These are phyloP conservation scores for Kodamaea nitidulidarum DNA, from an alignment of 805 yeast species.

Conservation along the genomic window DNA sequence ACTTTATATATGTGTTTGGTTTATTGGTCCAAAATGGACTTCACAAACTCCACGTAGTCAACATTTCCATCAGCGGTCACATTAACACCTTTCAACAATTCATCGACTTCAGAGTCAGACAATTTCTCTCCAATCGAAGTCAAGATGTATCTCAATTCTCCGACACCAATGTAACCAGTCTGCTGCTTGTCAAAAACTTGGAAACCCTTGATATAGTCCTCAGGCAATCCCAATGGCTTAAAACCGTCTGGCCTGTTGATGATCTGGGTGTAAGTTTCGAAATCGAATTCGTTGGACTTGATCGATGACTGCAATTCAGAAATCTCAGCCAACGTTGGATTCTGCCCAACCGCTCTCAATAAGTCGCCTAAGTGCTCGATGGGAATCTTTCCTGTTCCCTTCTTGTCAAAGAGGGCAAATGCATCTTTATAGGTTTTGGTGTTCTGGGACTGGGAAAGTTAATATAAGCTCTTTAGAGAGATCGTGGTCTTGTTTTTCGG, in stretches of 20 bases:
- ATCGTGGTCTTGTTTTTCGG: too few species aligned
- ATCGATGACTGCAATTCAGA: conserved; percentile 40
- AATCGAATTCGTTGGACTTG: conserved; percentile 55
- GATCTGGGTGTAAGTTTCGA: conserved; percentile 69
- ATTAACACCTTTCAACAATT: conserved; percentile 89
- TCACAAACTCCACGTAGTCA: conserved; percentile 91
- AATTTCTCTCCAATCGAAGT: conserved; percentile 96
- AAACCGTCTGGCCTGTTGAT: conserved; percentile 86
- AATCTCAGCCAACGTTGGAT: conserved; percentile 91
- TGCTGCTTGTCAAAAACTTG: conserved; percentile 96
- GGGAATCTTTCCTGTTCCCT: conserved; percentile 90
- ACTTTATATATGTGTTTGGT: neutral
- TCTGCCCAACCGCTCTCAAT: conserved; percentile 95
- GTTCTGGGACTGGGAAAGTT: conserved; percentile 33
- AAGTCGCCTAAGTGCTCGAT: conserved; percentile 84
- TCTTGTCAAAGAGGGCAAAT: conserved; percentile 92
- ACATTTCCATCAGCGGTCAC: conserved; percentile 92
- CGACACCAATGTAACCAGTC: conserved; percentile 95
- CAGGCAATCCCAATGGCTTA: conserved; percentile 82
- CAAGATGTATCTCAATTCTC: conserved; percentile 90
- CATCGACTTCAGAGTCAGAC: conserved; percentile 88
- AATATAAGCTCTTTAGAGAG: neutral
- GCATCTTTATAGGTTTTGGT: conserved; percentile 74
- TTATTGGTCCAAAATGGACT: conserved; percentile 86
- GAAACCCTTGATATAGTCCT: conserved; percentile 85